Percentiles rank a stretch among this genome's conserved stretches.
phyloP scores from a whole-genome alignment of 352 stramenopile genomes.

The Aphanomyces euteiches region DNA sequence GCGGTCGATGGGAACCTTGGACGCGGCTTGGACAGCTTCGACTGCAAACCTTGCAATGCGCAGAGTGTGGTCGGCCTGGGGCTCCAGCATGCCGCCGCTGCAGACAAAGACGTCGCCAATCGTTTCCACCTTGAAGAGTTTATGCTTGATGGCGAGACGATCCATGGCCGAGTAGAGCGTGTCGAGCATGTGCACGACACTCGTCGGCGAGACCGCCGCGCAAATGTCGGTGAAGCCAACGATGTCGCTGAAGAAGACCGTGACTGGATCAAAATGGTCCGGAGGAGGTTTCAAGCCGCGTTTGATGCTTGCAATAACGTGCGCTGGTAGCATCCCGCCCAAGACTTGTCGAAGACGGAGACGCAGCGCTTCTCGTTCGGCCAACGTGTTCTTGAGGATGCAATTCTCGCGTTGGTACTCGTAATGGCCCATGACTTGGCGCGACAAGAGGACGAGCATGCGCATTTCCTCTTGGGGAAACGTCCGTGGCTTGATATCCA shows the following conservation, averaged over 20 bases:
- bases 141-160: slow-evolving; percentile 82
- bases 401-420: not conserved
- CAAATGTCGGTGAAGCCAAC: not conserved
- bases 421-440: not conserved
- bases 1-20: not conserved
- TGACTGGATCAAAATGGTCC: not conserved
- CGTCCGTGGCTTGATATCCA: not conserved
- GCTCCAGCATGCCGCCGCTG: not conserved
- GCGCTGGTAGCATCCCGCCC: not conserved
- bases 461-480: not conserved
- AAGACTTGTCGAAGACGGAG: not conserved
- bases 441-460: not conserved
- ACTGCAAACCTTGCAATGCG: not conserved
- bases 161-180: slow-evolving; percentile 70
- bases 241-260: not conserved
- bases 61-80: not conserved
- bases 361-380: not conserved
- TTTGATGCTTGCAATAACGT: not conserved
- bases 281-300: not conserved
- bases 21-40: not conserved
- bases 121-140: not conserved
- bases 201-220: not conserved
- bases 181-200: not conserved
- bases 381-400: not conserved
- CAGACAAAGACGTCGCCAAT: not conserved